These are phyloP conservation scores for Cyclotella sp. DNA, from an alignment of 108 stramenopile genomes.

Conservation along the genomic window DNA sequence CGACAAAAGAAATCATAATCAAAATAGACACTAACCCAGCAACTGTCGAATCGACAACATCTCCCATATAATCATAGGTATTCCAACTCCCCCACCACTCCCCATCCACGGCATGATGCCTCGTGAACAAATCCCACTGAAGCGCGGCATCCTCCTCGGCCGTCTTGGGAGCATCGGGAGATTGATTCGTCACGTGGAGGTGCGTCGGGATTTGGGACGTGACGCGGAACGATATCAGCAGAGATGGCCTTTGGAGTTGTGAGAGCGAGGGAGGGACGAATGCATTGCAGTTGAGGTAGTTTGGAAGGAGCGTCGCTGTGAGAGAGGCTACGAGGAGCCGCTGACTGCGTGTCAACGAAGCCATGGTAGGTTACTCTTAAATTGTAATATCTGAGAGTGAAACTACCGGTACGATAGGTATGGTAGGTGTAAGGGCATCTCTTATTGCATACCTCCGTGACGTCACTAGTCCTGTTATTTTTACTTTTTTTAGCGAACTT, in stretches of 20 bases:
- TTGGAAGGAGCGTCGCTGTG: not conserved
- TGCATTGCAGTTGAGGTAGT: constrained; percentile 12
- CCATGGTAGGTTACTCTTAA: no score
- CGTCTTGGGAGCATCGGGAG: constrained; percentile 47
- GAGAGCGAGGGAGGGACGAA: not conserved
- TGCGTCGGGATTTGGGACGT: not conserved
- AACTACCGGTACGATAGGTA: no score
- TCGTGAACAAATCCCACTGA: constrained; percentile 84
- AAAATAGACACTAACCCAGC: constrained; percentile 47
- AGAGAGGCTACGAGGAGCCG: constrained; percentile 4
- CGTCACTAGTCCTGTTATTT: no score
- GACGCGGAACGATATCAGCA: not conserved
- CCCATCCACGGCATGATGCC: constrained; percentile 76
- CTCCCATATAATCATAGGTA: constrained; percentile 84
- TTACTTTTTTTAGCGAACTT: no score
- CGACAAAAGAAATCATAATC: not conserved
- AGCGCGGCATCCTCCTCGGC: constrained; percentile 61
- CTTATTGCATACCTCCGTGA: no score
- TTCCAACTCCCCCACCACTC: constrained; percentile 89
- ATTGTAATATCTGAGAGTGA: no score
- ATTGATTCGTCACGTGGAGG: constrained; percentile 15
- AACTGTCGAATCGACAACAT: constrained; percentile 73
- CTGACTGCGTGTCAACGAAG: not conserved
- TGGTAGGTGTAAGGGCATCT: not conserved
- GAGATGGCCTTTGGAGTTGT: not conserved